Conservation (phyloP, 2,329 filamentous ascomycete species). For the Chrysosporium queenslandicum region DNA sequence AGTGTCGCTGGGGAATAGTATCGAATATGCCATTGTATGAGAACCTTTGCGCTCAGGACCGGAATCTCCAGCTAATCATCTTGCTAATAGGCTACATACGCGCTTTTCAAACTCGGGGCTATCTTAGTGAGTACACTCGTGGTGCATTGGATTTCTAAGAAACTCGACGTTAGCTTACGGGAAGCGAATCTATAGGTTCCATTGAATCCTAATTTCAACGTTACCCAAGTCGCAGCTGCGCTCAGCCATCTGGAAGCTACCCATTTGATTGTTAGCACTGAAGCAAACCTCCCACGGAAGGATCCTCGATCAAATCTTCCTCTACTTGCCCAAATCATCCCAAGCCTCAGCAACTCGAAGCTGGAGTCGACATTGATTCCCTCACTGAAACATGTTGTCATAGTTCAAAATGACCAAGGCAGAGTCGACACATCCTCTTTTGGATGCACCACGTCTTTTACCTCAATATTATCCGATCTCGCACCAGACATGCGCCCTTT, state of each 20-base stretch:
- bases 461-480: constrained; percentile 37
- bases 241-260: constrained; percentile 63
- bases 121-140: constrained; percentile 50
- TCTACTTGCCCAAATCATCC: constrained; percentile 46
- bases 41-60: background rate
- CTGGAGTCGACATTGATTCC: constrained; percentile 53
- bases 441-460: constrained; percentile 39
- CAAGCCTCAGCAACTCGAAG: constrained; percentile 36
- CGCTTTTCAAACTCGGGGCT: constrained; percentile 86
- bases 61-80: background rate
- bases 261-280: constrained; percentile 72
- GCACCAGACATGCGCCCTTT: constrained; percentile 35
- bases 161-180: no score
- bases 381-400: constrained; percentile 57
- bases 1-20: constrained; percentile 73
- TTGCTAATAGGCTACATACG: constrained; percentile 54
- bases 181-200: constrained; percentile 54
- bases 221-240: constrained; percentile 64
- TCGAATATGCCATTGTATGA: constrained; percentile 67
- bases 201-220: constrained; percentile 81
- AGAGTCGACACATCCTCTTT: constrained; percentile 41
- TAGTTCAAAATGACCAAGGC: constrained; percentile 66
- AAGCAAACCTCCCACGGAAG: constrained; percentile 69
- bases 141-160: background rate
- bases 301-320: constrained; percentile 50